Base-by-base conservation (phyloP, 345 rosid genomes). In the Viola odorata region DNA sequence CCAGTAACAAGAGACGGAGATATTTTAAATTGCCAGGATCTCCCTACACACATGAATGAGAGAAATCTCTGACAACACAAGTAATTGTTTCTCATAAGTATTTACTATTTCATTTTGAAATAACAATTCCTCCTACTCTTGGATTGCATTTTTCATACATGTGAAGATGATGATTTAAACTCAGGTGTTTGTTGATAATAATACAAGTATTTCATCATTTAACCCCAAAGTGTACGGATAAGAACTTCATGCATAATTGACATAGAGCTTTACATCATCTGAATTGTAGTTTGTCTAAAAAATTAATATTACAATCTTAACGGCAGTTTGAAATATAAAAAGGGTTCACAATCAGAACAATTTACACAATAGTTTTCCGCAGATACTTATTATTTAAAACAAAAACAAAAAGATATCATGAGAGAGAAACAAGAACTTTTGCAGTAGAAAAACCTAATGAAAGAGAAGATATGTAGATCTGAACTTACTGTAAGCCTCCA, bases 401-500 rank as follows among this genome's bases (percentile, higher is more conserved):
- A 23, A 23, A 23, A 0, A 23, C 1, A 23, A 23, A 23, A 23
- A 23, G 32, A 0, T 23, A 23, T 23, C 32, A 23, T 23, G 32
- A 23, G 32, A 23, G 32, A 23, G 32, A 23, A 2, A 23, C 32
- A 23, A 23, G 32, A 23, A 23, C 32, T 23, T 23, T 23, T 47
- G 12, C 47, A 47, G 5, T 47, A 4, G 5, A 47, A 7, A 4
- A 47, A 9, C 11, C 13, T 47, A 47, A 47, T 47, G 50, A 47
- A 47, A n/a, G 7, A 47, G 11, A 47, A 47, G 50, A 47, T 44
- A 55, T 32, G 70, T 11, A 70, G 14, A 65, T 62, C 12, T 55
- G 50, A 68, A 76, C 96, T 77, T 76, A 94, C 99, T 86, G 75
- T 88, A 84, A 65, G 99, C 97, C 81, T 90, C 99, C 73, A 94